A percentile compares a stretch with the other conserved stretches of the same genome.
Evolutionary conservation across 2,329 filamentous ascomycete species (phyloP).

Genomic region (Lasiodiplodia hormozganensis): DNA sequence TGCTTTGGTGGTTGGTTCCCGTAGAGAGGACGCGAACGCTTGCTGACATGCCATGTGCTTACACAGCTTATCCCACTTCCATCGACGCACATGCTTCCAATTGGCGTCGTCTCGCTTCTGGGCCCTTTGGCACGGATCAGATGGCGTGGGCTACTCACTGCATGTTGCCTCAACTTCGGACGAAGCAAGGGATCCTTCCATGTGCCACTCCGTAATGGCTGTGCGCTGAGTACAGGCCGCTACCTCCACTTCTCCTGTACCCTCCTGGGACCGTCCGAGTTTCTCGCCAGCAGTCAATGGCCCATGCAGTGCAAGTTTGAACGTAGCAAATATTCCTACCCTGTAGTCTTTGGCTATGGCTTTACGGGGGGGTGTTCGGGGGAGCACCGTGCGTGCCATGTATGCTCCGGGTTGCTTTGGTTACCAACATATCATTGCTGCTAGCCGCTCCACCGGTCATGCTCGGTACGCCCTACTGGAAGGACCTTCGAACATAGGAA

Average conservation of each 20-base stretch:
- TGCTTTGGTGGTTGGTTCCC: not conserved
- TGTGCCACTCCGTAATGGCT: not conserved
- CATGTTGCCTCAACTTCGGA: not conserved
- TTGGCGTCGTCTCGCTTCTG: not conserved
- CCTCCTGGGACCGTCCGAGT: not conserved
- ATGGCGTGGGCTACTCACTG: not conserved
- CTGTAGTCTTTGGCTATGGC: not conserved
- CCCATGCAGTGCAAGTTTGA: not conserved
- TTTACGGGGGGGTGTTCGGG: not conserved
- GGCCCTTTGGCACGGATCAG: not conserved
- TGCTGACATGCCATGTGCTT: not conserved
- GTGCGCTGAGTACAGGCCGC: not conserved
- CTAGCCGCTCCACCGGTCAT: not conserved
- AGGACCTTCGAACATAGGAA: not conserved
- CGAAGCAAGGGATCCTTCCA: constrained; percentile 12
- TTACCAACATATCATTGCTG: not conserved
- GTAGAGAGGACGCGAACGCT: not conserved
- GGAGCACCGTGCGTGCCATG: not conserved
- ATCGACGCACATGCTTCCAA: not conserved
- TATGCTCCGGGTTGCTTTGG: not conserved
- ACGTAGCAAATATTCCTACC: constrained; percentile 6
- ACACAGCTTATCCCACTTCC: not conserved
- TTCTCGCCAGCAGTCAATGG: not conserved
- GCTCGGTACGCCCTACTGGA: not conserved
- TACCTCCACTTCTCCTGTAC: not conserved